Evolutionary conservation across 2,329 filamentous ascomycete species (phyloP), one percentile per base, ranked within the genome.

Genomic region (Hypoxylon sp.): DNA sequence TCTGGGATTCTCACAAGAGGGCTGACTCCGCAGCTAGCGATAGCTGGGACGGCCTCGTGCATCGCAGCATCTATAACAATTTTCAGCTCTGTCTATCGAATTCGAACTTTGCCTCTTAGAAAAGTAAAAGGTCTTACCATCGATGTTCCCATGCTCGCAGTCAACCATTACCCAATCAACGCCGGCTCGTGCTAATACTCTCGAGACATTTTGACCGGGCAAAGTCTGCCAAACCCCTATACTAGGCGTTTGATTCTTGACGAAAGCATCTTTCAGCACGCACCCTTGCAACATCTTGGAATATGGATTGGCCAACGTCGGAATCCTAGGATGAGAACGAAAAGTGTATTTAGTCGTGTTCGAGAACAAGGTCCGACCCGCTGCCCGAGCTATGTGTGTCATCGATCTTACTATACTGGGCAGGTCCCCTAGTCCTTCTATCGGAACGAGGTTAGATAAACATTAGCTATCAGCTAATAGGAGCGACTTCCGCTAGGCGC

Each of bases 111-210:
- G n/a, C 18, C 6, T 16, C 6, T 12, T 24, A 14, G 33, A 28
- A 18, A 26, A 36, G 14, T 16, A 53, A 42, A 45, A 18, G 22
- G 22, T 44, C 63, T 38, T 74, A 83, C 82, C 83, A 67, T 84
- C 83, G 40, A 87, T 84, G 57, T 83, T 85, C 5, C 85, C 85
- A 72, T 87, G 85, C 64, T 85, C 84, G 71, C 84, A 85, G 72
- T 87, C 85, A 24, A 87, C 85, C 75, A 90, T 80, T 8, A 92
- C 85, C 83, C 89, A 91, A 73, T 91, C 89, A 1, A 89, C 82
- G 0, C 88, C 89, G 1, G 84, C 84, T 57, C 87, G 80, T 1
- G 90, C 88, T 49, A 92, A 79, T 16, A 83, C 76, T 55, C 87
- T 82, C 4, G 87, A 87, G 11, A 89, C 78, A 65, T 89, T 89